These are phyloP conservation scores for Starmerella apicola DNA, from an alignment of 805 yeast genomes.

Conservation along the genomic window DNA sequence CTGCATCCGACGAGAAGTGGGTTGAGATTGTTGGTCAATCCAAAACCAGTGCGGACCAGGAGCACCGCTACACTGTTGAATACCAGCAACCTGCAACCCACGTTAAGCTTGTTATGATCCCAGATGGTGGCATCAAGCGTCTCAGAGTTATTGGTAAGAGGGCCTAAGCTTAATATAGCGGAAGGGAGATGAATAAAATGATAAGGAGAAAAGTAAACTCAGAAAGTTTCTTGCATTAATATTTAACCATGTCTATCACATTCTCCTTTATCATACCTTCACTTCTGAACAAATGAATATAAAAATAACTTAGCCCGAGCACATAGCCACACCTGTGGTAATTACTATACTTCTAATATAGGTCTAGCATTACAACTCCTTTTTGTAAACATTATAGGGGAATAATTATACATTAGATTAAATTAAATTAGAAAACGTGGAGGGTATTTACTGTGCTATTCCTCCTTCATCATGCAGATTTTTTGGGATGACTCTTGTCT, in stretches of 20 bases:
- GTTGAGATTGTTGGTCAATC: slow-evolving; percentile 47
- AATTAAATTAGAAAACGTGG: too few species aligned
- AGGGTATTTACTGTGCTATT: too few species aligned
- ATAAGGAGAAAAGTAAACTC: neutral
- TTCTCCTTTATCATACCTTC: too few species aligned
- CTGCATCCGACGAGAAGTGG: slow-evolving; percentile 47
- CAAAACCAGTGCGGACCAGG: slow-evolving; percentile 74
- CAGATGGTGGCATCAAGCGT: slow-evolving; percentile 96
- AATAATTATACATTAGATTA: too few species aligned
- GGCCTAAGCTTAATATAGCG: slow-evolving; percentile 15
- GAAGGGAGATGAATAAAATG: neutral
- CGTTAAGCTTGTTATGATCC: slow-evolving; percentile 70
- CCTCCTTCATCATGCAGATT: neutral
- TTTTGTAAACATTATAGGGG: too few species aligned
- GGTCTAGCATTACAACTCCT: too few species aligned
- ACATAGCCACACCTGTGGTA: too few species aligned
- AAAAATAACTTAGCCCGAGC: too few species aligned
- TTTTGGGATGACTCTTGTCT: neutral
- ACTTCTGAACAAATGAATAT: too few species aligned
- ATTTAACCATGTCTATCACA: too few species aligned
- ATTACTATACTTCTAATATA: too few species aligned
- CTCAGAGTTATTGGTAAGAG: slow-evolving; percentile 62
- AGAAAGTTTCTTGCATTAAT: too few species aligned
- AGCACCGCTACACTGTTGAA: slow-evolving; percentile 40
- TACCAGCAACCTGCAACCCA: slow-evolving; percentile 39